A percentile compares a stretch with the other conserved stretches of the same genome.
These are phyloP conservation scores for Lactifluus echinatus DNA, from an alignment of 768 basidiomycete species.

Conservation along the genomic window DNA sequence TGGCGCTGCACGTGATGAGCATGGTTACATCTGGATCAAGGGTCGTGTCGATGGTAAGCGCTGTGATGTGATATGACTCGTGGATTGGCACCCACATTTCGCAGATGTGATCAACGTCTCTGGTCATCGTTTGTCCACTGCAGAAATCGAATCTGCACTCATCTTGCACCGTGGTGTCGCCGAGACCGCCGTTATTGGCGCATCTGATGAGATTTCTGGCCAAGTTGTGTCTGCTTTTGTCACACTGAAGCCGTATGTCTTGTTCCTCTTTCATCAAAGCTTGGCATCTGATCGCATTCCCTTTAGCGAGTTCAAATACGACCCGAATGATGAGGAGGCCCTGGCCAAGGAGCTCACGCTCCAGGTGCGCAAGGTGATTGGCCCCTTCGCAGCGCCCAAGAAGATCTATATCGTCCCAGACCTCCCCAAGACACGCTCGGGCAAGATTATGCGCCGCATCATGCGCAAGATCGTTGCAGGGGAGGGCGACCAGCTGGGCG, in stretches of 20 bases:
- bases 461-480: constrained; percentile 95
- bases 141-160: constrained; percentile 95
- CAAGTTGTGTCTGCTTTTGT: constrained; percentile 95
- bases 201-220: constrained; percentile 80
- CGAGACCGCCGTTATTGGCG: constrained; percentile 90
- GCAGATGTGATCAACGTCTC: constrained; percentile 96
- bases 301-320: constrained; percentile 68
- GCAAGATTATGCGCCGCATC: constrained; percentile 96
- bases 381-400: constrained; percentile 96
- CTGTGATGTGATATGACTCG: neutral
- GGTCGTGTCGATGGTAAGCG: constrained; percentile 84
- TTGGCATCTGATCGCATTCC: neutral
- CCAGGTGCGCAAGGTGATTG: constrained; percentile 96
- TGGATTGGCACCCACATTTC: neutral
- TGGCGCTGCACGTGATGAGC: constrained; percentile 86
- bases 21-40: constrained; percentile 99
- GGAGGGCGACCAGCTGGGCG: constrained; percentile 92
- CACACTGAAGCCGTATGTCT: constrained; percentile 83
- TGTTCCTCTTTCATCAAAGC: neutral
- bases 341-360: constrained; percentile 84
- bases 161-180: constrained; percentile 94
- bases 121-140: constrained; percentile 92
- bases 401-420: constrained; percentile 76
- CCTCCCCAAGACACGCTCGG: constrained; percentile 90
- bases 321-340: constrained; percentile 55